Percentiles rank a stretch among this genome's conserved stretches.
Evolutionary conservation across 192 early-diverging fungal genomes (phyloP).

Genomic region (Blastocladiella britannica): DNA sequence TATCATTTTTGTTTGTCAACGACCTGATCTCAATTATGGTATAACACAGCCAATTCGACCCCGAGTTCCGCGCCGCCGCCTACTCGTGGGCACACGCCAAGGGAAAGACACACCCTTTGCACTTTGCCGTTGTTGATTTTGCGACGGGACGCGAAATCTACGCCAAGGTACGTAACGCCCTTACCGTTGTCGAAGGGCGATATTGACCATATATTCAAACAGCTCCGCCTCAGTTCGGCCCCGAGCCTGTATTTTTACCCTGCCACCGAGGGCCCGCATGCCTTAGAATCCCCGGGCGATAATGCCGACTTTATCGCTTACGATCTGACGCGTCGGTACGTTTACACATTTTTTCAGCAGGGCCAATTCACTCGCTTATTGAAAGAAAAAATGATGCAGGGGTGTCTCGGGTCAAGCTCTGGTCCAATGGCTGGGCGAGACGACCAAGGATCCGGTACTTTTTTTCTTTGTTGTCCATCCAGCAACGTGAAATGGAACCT

Average conservation of each 20-base stretch:
- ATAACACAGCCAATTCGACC: neutral
- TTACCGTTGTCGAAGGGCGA: too few species aligned
- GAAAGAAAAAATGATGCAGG: too few species aligned
- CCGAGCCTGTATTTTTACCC: neutral
- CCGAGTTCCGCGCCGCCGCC: neutral
- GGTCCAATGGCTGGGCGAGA: neutral
- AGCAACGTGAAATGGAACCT: too few species aligned
- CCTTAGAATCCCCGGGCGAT: too few species aligned
- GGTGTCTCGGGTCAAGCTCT: neutral
- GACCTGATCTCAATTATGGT: too few species aligned
- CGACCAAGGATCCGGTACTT: neutral
- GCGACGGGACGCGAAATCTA: neutral
- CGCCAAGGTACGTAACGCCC: too few species aligned
- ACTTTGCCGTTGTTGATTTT: neutral
- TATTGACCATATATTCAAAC: too few species aligned
- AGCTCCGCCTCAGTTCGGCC: neutral
- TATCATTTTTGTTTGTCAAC: too few species aligned
- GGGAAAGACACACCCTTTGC: neutral
- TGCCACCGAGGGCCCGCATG: neutral
- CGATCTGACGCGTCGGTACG: neutral
- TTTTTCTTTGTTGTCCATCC: too few species aligned
- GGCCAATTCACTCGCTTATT: too few species aligned
- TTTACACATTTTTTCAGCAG: neutral
- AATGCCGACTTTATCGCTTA: too few species aligned
- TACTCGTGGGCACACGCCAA: neutral